Evolutionary conservation across 192 early-diverging fungal species (phyloP), one percentile per base, ranked within the genome.

Genomic region (Phlyctochytrium arcticum): DNA sequence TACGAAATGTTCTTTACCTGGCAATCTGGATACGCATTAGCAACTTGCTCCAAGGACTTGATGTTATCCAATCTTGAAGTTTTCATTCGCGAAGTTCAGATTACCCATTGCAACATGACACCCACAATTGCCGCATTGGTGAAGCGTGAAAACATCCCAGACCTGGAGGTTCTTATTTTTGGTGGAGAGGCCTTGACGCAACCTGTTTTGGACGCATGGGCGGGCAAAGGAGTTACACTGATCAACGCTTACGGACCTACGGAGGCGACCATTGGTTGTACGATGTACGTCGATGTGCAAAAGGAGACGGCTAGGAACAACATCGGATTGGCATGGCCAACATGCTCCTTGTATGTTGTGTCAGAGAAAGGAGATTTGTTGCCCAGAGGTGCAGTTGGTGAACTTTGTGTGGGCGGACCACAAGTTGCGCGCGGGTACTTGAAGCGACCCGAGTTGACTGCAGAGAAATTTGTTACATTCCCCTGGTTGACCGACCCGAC

Each of bases 231-330:
- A 4, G 60, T 17, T 15, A 53, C 17, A 59, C 34, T 67, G 3
- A 59, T 26, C 57, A 48, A 67, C 17, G 65, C 65, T 15, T 67
- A 67, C 47, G 65, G 65, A 36, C 65, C 65, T 15, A 67, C 65
- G 19, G 65, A 67, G 42, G 36, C 29, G 2, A 68, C 66, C 10
- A 63, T 68, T 26, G 66, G 66, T 15, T 65, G 63, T 42, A 65
- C 63, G 30, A 42, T 57, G 8, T 30, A 42, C 19, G 17, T 23
- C 3, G 19, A 36, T 21, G 56, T 57, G 10, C 19, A 17, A 12
- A 27, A 15, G 4, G 36, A 32, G 3, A 36, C 30, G 31, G 12
- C 10, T 5, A 48, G 29, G 2, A 51, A 36, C 39, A 69, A 51
- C 34, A 57, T 71, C 34, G 70, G 70, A 21, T 17, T 72, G 30